phyloP scores from a whole-genome alignment of 495 filamentous ascomycete genomes.

The Aspergillus sclerotiicarbonarius region DNA sequence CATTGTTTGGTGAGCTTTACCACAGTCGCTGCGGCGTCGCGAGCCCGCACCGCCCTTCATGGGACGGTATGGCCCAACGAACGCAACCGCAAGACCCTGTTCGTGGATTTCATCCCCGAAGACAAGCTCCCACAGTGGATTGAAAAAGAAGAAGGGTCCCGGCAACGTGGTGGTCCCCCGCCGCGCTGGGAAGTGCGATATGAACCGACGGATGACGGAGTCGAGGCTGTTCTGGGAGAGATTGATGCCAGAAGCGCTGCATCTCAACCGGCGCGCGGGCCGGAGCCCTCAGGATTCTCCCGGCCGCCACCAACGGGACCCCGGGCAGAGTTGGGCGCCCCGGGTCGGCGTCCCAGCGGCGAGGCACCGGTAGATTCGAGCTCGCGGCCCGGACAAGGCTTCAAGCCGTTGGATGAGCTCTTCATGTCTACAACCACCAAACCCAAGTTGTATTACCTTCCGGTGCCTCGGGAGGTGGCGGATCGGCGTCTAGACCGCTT shows the following conservation, averaged over 20 bases:
- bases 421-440: conserved; percentile 63
- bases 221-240: conserved; percentile 57
- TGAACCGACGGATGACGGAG: conserved; percentile 53
- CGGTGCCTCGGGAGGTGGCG: conserved; percentile 49
- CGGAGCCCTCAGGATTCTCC: conserved; percentile 25
- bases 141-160: conserved; percentile 57
- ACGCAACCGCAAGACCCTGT: conserved; percentile 76
- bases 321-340: conserved; percentile 26
- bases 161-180: conserved; percentile 44
- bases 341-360: conserved; percentile 24
- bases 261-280: conserved; percentile 22
- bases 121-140: conserved; percentile 75
- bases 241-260: conserved; percentile 31
- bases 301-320: conserved; percentile 37
- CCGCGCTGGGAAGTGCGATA: conserved; percentile 73
- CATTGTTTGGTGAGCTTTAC: conserved; percentile 80
- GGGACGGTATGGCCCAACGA: conserved; percentile 82
- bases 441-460: conserved; percentile 68
- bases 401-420: conserved; percentile 60
- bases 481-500: conserved; percentile 67
- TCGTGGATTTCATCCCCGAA: conserved; percentile 87
- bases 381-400: conserved; percentile 43
- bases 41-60: conserved; percentile 77
- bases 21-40: conserved; percentile 65
- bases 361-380: conserved; percentile 16